phyloP scores from a whole-genome alignment of 331 rosid genomes.

The Saraca asoca region DNA sequence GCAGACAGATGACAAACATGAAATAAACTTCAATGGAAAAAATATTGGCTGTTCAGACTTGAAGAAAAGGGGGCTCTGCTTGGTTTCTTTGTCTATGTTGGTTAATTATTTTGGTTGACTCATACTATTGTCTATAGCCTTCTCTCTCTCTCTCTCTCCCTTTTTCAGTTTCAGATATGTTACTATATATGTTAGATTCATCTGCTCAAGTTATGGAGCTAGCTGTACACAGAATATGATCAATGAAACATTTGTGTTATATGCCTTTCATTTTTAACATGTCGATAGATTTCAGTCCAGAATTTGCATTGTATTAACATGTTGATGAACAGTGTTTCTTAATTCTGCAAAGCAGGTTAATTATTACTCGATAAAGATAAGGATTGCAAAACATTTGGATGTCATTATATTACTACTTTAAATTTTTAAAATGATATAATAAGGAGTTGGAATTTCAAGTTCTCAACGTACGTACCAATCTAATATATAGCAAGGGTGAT shows the following conservation, averaged over 20 bases:
- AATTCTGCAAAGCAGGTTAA: slow-evolving; percentile 27
- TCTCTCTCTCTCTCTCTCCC: slow-evolving; percentile 4
- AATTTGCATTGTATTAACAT: slow-evolving; percentile 11
- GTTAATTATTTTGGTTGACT: slow-evolving; percentile 63
- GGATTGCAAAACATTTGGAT: slow-evolving; percentile 26
- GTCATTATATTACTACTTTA: not conserved
- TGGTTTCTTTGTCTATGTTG: slow-evolving; percentile 81
- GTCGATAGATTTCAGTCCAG: slow-evolving; percentile 23
- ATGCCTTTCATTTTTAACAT: slow-evolving; percentile 33
- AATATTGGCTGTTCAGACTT: slow-evolving; percentile 46
- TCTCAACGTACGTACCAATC: too few species aligned
- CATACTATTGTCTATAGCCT: slow-evolving; percentile 11
- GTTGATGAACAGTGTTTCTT: slow-evolving; percentile 11
- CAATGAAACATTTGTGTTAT: slow-evolving; percentile 10
- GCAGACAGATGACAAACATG: slow-evolving; percentile 34
- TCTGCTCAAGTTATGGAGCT: slow-evolving; percentile 21
- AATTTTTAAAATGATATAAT: slow-evolving; percentile 3
- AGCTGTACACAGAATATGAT: slow-evolving; percentile 26
- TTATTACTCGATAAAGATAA: slow-evolving; percentile 10
- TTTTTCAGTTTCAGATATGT: slow-evolving; percentile 27
- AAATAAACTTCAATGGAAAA: slow-evolving; percentile 36
- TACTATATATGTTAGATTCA: not conserved
- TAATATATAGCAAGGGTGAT: too few species aligned
- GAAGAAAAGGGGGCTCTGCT: slow-evolving; percentile 68
- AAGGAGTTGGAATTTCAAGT: not conserved